phyloP scores from a whole-genome alignment of 495 filamentous ascomycete genomes.

The Bryoglossum gracile region DNA sequence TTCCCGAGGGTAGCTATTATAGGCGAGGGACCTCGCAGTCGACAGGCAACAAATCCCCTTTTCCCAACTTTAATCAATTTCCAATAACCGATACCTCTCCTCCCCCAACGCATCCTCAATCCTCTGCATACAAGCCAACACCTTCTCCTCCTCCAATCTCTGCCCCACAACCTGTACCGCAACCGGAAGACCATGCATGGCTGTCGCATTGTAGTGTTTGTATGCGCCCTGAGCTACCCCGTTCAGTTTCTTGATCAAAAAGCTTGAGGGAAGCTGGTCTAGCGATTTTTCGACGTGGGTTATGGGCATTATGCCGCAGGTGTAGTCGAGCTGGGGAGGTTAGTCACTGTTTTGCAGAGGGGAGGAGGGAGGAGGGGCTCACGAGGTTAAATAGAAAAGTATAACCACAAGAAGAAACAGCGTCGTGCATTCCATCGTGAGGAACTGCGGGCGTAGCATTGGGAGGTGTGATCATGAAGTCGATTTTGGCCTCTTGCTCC shows the following conservation, averaged over 20 bases:
- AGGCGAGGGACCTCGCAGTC: no score
- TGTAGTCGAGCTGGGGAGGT: slow-evolving; percentile 65
- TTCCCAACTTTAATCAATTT: slow-evolving; percentile 38
- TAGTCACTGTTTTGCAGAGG: slow-evolving; percentile 14
- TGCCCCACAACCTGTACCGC: slow-evolving; percentile 81
- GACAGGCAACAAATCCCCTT: no score
- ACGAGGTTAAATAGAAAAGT: slow-evolving; percentile 90
- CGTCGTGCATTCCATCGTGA: slow-evolving; percentile 78
- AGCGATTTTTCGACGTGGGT: slow-evolving; percentile 68
- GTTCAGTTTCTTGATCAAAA: slow-evolving; percentile 58
- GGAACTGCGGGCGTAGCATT: slow-evolving; percentile 90
- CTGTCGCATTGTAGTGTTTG: slow-evolving; percentile 73
- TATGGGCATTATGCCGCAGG: slow-evolving; percentile 76
- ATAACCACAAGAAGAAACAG: slow-evolving; percentile 85
- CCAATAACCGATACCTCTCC: slow-evolving; percentile 57
- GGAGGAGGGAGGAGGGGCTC: slow-evolving; percentile 31
- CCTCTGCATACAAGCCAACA: slow-evolving; percentile 74
- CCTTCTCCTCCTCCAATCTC: slow-evolving; percentile 86
- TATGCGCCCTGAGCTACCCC: slow-evolving; percentile 78
- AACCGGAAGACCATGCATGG: slow-evolving; percentile 84
- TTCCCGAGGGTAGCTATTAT: no score
- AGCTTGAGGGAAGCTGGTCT: slow-evolving; percentile 56
- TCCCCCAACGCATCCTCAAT: slow-evolving; percentile 67
- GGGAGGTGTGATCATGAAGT: slow-evolving; percentile 76
- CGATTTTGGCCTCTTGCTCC: slow-evolving; percentile 58